These are phyloP conservation scores for Hypoxylon lienhwacheense DNA, from an alignment of 495 filamentous ascomycete genomes.

Conservation along the genomic window DNA sequence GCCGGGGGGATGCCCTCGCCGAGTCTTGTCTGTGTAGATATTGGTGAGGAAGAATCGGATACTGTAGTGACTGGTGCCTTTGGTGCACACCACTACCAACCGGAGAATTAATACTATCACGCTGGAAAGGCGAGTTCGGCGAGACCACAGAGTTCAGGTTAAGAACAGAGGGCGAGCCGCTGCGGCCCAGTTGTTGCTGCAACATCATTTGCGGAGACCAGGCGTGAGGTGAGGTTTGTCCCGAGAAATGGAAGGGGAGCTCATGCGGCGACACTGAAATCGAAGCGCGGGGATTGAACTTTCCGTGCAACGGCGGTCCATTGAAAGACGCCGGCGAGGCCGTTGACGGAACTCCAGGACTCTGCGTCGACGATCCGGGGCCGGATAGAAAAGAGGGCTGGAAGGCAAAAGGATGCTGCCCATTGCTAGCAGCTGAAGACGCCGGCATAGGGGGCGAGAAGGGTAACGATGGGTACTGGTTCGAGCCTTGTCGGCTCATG, in stretches of 20 bases:
- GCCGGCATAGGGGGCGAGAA: slow-evolving; percentile 76
- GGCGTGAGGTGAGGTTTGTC: slow-evolving; percentile 47
- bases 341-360: slow-evolving; percentile 55
- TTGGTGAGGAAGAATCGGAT: slow-evolving; percentile 57
- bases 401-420: slow-evolving; percentile 62
- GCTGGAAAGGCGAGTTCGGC: slow-evolving; percentile 54
- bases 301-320: slow-evolving; percentile 47
- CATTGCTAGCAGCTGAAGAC: slow-evolving; percentile 63
- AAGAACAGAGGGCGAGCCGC: slow-evolving; percentile 59
- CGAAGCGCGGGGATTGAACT: slow-evolving; percentile 58
- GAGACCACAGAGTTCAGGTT: slow-evolving; percentile 54
- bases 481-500: slow-evolving; percentile 63
- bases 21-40: slow-evolving; percentile 53
- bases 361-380: slow-evolving; percentile 56
- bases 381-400: slow-evolving; percentile 57
- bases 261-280: slow-evolving; percentile 51
- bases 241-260: slow-evolving; percentile 49
- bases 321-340: slow-evolving; percentile 61
- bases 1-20: slow-evolving; percentile 56
- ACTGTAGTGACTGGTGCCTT: slow-evolving; percentile 62
- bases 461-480: slow-evolving; percentile 62
- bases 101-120: slow-evolving; percentile 49
- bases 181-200: slow-evolving; percentile 54
- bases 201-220: slow-evolving; percentile 61
- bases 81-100: slow-evolving; percentile 51